Conservation (phyloP, 495 filamentous ascomycete genomes). For the Hypoxylon intermedium region DNA sequence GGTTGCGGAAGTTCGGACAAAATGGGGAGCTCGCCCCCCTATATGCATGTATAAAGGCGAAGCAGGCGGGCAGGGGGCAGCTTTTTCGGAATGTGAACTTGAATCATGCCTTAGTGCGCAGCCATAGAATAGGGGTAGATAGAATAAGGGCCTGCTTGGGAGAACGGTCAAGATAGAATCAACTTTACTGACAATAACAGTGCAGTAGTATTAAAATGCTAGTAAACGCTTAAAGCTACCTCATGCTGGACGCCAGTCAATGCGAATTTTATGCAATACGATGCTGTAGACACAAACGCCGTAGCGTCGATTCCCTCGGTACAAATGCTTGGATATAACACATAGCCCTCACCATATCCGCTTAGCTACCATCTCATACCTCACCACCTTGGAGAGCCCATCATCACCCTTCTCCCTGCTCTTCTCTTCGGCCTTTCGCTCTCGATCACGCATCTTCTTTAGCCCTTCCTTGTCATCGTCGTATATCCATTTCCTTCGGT, state of each 20-base stretch:
- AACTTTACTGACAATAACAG: too few species aligned
- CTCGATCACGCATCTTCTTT: conserved; percentile 71
- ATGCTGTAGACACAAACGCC: neutral
- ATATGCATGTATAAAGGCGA: too few species aligned
- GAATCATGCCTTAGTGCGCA: too few species aligned
- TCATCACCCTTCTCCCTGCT: conserved; percentile 61
- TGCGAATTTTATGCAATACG: conserved; percentile 20
- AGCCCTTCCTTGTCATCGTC: conserved; percentile 79
- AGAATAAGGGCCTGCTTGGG: too few species aligned
- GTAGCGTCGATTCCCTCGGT: neutral
- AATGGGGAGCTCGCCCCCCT: too few species aligned
- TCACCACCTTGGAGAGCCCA: conserved; percentile 71
- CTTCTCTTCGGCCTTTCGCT: conserved; percentile 62
- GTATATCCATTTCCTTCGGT: conserved; percentile 86
- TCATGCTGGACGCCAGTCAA: conserved; percentile 20
- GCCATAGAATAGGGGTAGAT: too few species aligned
- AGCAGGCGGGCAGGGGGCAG: too few species aligned
- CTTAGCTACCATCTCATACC: conserved; percentile 94
- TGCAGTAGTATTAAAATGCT: conserved; percentile 20
- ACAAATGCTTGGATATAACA: neutral
- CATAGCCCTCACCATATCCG: conserved; percentile 74
- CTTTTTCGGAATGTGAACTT: too few species aligned
- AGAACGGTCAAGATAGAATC: too few species aligned
- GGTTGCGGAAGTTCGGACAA: too few species aligned
- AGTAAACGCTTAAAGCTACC: conserved; percentile 6